Base-by-base conservation (phyloP, 345 rosid genomes). In the Cardamine occulta region DNA sequence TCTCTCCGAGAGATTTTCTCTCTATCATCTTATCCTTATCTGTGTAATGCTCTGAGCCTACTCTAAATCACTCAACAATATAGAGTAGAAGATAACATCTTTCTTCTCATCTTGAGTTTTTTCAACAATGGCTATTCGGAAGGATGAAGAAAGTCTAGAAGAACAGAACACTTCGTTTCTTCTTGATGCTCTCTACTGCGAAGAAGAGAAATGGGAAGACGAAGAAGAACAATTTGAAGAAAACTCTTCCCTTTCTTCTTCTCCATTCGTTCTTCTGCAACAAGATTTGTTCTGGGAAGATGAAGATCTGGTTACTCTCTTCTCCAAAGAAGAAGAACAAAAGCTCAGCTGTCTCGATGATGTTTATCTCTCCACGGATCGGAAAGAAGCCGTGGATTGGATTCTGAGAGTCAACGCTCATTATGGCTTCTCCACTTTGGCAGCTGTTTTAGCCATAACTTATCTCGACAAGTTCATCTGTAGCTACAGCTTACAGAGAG, bases 201-300 rank as follows among this genome's bases (percentile, higher is more conserved):
- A 88, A 59, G 94, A 91, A 45, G 96, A 85, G 76, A 87, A 74
- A 77, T 83, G 93, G 85, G 88, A 80, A 24, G 83, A 83, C 7
- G 81, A 80, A n/a, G 89, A 21, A 24, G 82, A 81, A 37, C 54
- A 15, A 63, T 80, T 71, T 73, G 77, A 74, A 72, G 61, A 48
- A 17, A 37, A 73, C 49, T 49, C 74, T 52, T 45, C 82, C 39
- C 62, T 61, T 61, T 80, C 59, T 21, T 19, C 59, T 21, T 19
- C 80, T 14, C 84, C 90, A 21, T 49, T 78, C 28, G 69, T 82
- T 39, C 56, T 83, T 76, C 71, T 85, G 13, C 89, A 84, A 14
- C 97, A 87, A 57, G 93, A 91, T 77, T 80, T 89, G 84, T 82
- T 83, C 74, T 88, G 88, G 90, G 96, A 89, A 76, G 96, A 89